Evolutionary conservation across 2,329 filamentous ascomycete species (phyloP), one percentile per base, ranked within the genome.

Genomic region (Chaetothyriales sp.): DNA sequence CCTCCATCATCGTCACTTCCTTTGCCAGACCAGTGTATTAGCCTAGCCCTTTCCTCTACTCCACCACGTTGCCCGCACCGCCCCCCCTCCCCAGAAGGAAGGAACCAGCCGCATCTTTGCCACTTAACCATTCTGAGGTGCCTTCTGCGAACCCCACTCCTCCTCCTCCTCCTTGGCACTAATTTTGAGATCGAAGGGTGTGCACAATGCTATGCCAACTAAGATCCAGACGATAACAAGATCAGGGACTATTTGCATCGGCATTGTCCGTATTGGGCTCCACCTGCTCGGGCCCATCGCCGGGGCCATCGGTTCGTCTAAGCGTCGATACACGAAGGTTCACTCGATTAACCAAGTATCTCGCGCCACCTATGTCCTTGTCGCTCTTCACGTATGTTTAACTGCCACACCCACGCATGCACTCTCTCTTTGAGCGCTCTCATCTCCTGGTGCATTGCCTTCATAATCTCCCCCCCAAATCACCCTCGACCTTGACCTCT

Each of bases 401-500:
- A 39, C 32, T 39, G 10, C 10, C 32, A 15, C 32, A 15, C 2
- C 10, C 32, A 10, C 22, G 32, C 32, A 15, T 12, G 32, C 8
- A 39, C 32, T 15, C 32, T 39, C 32, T 39, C 32, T 15, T 39
- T 39, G 15, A 15, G 32, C 32, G 10, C 32, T 15, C 32, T 15
- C 32, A 2, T 36, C 22, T 25, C 22, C 22, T 25, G 3, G 6
- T 25, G 22, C 22, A 25, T 25, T 25, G 22, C 22, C 22, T 25
- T 25, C 3, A 25, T 36, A 36, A 36, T 3, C 47, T 18, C 42
- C 39, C 48, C 32, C 47, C 43, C 22, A n/a, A 28, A 50, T 32
- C 48, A 47, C 48, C 49, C 51, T 45, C 50, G 22, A 3, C 22
- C 22, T 44, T 44, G 50, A 47, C 44, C 19, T 43, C 51, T 44